Conservation (phyloP, 257 asterid genomes). For the Solanum acaule region DNA sequence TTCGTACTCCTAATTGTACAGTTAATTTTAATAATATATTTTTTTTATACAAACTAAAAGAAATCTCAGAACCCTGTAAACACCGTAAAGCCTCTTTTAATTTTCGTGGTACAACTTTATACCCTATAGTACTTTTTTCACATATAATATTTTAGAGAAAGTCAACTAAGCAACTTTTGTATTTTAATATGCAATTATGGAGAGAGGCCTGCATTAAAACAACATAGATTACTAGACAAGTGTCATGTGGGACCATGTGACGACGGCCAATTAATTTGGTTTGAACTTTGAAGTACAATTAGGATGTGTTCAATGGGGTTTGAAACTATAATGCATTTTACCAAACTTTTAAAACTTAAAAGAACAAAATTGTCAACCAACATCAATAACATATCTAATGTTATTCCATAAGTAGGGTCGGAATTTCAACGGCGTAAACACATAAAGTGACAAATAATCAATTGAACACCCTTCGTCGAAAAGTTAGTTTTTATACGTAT, state of each 20-base stretch:
- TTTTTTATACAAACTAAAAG: no score
- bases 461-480: no score
- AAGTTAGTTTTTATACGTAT: no score
- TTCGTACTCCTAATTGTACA: neutral
- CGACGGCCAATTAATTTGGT: neutral
- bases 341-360: neutral
- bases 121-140: neutral
- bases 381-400: neutral
- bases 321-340: neutral
- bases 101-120: neutral
- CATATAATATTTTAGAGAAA: no score
- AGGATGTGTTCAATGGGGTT: neutral
- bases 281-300: neutral
- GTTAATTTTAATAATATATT: neutral
- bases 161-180: no score
- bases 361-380: neutral
- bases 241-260: neutral
- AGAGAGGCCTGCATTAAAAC: neutral
- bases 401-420: neutral
- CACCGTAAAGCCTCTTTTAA: no score
- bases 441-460: no score
- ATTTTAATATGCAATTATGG: neutral
- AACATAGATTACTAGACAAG: neutral
- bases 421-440: rapidly evolving
- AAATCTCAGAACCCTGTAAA: no score